Evolutionary conservation across 805 yeast genomes (phyloP).

Genomic region (Candida vartiovaarae): DNA sequence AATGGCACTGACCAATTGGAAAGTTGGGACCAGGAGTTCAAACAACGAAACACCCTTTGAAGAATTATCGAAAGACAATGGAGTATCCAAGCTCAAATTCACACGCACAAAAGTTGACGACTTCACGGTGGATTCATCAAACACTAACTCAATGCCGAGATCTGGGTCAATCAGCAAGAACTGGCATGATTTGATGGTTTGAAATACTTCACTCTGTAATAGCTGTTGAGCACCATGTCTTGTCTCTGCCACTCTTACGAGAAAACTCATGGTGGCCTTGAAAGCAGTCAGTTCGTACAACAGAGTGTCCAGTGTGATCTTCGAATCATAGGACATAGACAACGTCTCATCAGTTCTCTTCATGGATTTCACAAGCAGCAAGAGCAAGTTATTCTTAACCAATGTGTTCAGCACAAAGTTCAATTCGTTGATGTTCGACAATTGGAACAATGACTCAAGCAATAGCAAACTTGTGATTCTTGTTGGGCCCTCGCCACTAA

Average conservation of each 20-base stretch:
- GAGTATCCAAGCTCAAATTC: conserved; percentile 46
- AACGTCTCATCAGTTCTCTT: conserved; percentile 64
- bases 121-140: conserved; percentile 29
- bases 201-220: conserved; percentile 66
- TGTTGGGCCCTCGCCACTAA: conserved; percentile 69
- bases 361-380: conserved; percentile 58
- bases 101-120: conserved; percentile 32
- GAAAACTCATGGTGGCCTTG: conserved; percentile 60
- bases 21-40: conserved; percentile 65
- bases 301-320: conserved; percentile 43
- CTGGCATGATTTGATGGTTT: conserved; percentile 46
- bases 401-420: conserved; percentile 55
- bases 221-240: conserved; percentile 72
- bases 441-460: conserved; percentile 57
- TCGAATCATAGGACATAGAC: conserved; percentile 26
- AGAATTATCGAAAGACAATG: conserved; percentile 31
- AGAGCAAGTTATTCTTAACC: conserved; percentile 57
- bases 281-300: conserved; percentile 73
- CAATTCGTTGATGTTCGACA: conserved; percentile 42
- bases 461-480: conserved; percentile 72
- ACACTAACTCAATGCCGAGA: conserved; percentile 53
- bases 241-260: conserved; percentile 70
- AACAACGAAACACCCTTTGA: conserved; percentile 42
- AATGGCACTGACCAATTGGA: conserved; percentile 63
- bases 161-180: conserved; percentile 72